A percentile compares a stretch with the other conserved stretches of the same genome.
These are phyloP conservation scores for Scheffersomyces amazonensis DNA, from an alignment of 805 yeast species.

Conservation along the genomic window DNA sequence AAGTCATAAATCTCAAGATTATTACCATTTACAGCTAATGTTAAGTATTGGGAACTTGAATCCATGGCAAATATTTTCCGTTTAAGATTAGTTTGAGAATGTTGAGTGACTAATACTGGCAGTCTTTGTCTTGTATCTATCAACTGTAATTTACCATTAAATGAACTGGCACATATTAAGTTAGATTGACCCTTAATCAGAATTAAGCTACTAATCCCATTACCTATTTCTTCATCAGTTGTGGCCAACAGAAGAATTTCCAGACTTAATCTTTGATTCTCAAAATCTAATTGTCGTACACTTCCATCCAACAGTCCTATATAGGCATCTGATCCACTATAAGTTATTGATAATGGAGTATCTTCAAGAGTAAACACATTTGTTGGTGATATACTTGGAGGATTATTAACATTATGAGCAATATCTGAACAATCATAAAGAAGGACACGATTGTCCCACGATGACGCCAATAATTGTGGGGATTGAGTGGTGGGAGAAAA, in stretches of 20 bases:
- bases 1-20: conserved; percentile 57
- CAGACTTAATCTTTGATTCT: conserved; percentile 22
- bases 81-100: not conserved
- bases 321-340: conserved; percentile 22
- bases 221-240: conserved; percentile 12
- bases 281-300: conserved; percentile 51
- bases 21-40: conserved; percentile 54
- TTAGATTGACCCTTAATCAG: conserved; percentile 20
- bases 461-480: conserved; percentile 44
- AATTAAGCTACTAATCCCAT: conserved; percentile 36
- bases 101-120: conserved; percentile 4
- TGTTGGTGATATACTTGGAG: conserved; percentile 1
- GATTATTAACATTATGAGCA: conserved; percentile 10
- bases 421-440: conserved; percentile 32
- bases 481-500: conserved; percentile 36
- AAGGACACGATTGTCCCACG: conserved; percentile 56
- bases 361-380: conserved; percentile 2
- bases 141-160: conserved; percentile 54
- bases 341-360: conserved; percentile 7
- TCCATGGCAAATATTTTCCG: conserved; percentile 65
- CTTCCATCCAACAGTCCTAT: conserved; percentile 56
- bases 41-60: conserved; percentile 38
- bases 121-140: conserved; percentile 36
- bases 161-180: conserved; percentile 53
- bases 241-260: conserved; percentile 5